Evolutionary conservation across 148 eudicot genomes (phyloP).

Genomic region (Rhododendron mucronatum): DNA sequence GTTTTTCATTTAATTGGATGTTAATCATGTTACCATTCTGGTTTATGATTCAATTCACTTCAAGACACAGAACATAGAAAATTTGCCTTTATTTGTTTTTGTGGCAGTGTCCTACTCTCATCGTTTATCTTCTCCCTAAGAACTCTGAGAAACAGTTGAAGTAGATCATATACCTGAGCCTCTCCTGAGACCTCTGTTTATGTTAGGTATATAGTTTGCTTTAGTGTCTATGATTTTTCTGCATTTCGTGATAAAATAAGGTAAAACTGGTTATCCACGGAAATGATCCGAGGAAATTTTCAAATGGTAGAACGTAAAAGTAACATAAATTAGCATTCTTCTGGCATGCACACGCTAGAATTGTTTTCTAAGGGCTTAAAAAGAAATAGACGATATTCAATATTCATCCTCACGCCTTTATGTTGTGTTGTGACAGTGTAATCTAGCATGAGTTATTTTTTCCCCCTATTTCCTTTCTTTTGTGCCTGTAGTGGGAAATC

Average conservation of each 20-base stretch:
- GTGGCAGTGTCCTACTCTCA: neutral
- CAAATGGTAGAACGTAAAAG: neutral
- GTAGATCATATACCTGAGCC: neutral
- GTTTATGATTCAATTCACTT: neutral
- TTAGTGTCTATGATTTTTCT: neutral
- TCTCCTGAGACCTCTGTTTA: neutral
- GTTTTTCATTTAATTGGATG: neutral
- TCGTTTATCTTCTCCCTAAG: neutral
- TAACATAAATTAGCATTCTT: neutral
- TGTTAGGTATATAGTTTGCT: neutral
- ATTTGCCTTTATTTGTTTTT: neutral
- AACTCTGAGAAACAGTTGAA: neutral
- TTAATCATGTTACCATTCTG: neutral
- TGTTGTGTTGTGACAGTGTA: neutral
- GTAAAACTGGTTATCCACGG: neutral
- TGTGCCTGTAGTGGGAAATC: constrained; percentile 12
- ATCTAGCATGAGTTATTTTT: neutral
- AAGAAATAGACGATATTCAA: neutral
- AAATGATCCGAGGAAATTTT: neutral
- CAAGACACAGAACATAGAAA: neutral
- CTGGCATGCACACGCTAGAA: neutral
- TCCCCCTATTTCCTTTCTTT: neutral
- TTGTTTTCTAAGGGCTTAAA: neutral
- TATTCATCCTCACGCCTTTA: neutral
- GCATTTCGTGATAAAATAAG: neutral